Base-by-base conservation (phyloP, 345 rosid species). In the Zanthoxylum bungeanum region DNA sequence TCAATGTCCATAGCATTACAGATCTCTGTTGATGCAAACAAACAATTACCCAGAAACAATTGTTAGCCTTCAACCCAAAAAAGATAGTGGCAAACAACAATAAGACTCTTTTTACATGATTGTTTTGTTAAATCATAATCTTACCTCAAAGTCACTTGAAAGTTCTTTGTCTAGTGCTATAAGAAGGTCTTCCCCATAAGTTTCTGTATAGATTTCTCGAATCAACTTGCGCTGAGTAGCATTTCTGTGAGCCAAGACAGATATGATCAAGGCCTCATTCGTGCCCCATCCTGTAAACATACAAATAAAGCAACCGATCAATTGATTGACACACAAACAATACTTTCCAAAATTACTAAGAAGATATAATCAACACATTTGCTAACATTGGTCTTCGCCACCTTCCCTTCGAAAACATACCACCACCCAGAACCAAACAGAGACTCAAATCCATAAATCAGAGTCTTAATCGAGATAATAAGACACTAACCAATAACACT, bases 271-370 rank as follows among this genome's bases (percentile, higher is more conserved):
- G 2, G 72, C 75, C 77, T 94, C 98, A 64, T 94, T 83, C 14
- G 98, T 91, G 33, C 98, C 98, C 96, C 97, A 93, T 74, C 98
- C 98, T 93, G 84, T 69, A 40, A 49, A 47, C 66, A 77, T 36
- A 53, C 40, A 21, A 44, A 25, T 53, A 51, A 25, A 73, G 42
- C 28, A 57, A 49, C 27, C 53, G 11, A 44, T 66, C 36, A 44
- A n/a, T 21, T 16, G 46, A 28, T 58, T 17, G 63, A 58, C 63
- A 28, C 39, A 30, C 7, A 19, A 58, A 19, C 63, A 58, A 58
- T 24, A 33, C 33, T 22, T 37, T 59, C n/a, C n/a, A 55, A 24
- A 4, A 50, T 1, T 9, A n/a, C 12, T 27, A 37, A 9, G 19
- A 64, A 24, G 58, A 47, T 16, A 64, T 60, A 39, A 72, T 27